Percentiles rank a stretch among this genome's conserved stretches.
Conservation (phyloP, 2,329 filamentous ascomycete species). For the Chaetomiaceae sp. region DNA sequence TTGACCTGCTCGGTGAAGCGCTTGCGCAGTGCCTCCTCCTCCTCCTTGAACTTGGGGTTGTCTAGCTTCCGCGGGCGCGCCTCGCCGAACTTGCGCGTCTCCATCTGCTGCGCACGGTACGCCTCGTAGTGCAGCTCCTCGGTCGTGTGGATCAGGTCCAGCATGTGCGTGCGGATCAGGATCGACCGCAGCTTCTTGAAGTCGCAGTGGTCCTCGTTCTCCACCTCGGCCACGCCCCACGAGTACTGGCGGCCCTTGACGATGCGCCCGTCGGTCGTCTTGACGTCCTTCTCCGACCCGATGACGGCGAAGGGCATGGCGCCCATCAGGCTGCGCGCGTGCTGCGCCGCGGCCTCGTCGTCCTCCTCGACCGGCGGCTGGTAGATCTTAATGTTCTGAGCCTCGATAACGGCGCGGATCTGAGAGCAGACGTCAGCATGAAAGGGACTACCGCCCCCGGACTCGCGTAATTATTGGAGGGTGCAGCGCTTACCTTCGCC, state of each 20-base stretch:
- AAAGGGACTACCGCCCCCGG: no score
- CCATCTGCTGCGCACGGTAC: conserved; percentile 99
- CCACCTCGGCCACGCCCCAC: conserved; percentile 98
- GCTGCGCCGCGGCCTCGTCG: conserved; percentile 90
- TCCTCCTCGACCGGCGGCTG: conserved; percentile 96
- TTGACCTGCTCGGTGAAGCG: conserved; percentile 99
- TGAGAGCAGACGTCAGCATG: conserved; percentile 34
- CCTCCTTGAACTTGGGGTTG: conserved; percentile 99
- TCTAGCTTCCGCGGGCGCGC: conserved; percentile 94
- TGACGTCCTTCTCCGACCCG: conserved; percentile 98
- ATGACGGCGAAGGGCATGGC: conserved; percentile 99
- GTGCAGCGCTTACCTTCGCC: no score
- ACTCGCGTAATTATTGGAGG: no score
- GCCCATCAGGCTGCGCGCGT: conserved; percentile 88
- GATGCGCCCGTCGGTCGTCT: conserved; percentile 89
- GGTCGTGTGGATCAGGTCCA: conserved; percentile 98
- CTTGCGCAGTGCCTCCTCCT: conserved; percentile 97
- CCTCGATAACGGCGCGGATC: conserved; percentile 93
- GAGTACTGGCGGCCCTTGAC: conserved; percentile 99
- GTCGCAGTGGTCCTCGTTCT: conserved; percentile 99
- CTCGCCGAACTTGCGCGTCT: conserved; percentile 98
- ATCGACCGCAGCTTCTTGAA: conserved; percentile 99
- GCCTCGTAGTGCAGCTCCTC: conserved; percentile 99
- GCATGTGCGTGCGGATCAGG: conserved; percentile 98
- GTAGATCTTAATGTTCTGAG: conserved; percentile 99